These are phyloP conservation scores for Phytophthora cryptogea DNA, from an alignment of 352 stramenopile genomes.

Conservation along the genomic window DNA sequence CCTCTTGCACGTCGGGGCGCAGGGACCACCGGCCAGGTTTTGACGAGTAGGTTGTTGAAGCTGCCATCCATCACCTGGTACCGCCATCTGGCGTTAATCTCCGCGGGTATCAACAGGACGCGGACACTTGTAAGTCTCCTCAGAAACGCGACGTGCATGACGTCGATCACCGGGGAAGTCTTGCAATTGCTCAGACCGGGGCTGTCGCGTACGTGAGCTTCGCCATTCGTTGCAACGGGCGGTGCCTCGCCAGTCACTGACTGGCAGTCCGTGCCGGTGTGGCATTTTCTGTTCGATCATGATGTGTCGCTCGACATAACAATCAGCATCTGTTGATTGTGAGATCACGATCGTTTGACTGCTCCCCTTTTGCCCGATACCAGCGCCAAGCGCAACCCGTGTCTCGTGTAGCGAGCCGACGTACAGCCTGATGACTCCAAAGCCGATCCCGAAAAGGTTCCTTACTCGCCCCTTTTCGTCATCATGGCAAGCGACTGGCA, in stretches of 20 bases:
- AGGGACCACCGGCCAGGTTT: background rate
- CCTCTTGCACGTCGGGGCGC: background rate
- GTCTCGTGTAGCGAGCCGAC: conserved; percentile 14
- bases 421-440: conserved; percentile 21
- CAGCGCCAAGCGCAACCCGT: conserved; percentile 19
- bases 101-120: conserved; percentile 5
- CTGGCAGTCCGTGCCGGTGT: conserved; percentile 20
- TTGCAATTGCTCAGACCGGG: conserved; percentile 1
- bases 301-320: conserved; percentile 13
- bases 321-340: conserved; percentile 14
- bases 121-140: background rate
- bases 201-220: background rate
- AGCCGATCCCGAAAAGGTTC: conserved; percentile 25
- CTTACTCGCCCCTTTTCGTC: conserved; percentile 15
- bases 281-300: conserved; percentile 23
- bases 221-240: background rate
- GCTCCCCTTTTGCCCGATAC: background rate
- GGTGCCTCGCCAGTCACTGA: conserved; percentile 4
- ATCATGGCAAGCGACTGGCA: conserved; percentile 17
- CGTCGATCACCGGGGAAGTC: background rate
- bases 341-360: conserved; percentile 2
- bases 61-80: conserved; percentile 9
- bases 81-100: conserved; percentile 13
- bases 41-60: conserved; percentile 11
- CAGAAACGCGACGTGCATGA: conserved; percentile 9